A percentile compares a stretch with the other conserved stretches of the same genome.
Evolutionary conservation across 495 filamentous ascomycete genomes (phyloP).

Genomic region (Chlorociboria aeruginascens): DNA sequence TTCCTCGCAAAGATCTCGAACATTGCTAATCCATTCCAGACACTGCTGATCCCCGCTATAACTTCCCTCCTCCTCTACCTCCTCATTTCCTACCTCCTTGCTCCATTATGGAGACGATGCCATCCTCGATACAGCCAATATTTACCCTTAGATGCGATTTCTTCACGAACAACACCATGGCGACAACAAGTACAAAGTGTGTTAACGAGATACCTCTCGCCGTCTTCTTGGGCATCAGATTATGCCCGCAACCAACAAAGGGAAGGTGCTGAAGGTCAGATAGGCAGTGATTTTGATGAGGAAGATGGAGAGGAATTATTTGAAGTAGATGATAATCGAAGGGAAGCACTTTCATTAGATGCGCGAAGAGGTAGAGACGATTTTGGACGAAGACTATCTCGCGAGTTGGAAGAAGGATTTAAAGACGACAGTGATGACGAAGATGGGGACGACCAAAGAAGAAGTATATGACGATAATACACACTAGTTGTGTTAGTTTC

Average conservation of each 20-base stretch:
- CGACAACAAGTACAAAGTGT: constrained; percentile 46
- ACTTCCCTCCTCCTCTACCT: constrained; percentile 70
- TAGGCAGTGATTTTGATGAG: constrained; percentile 52
- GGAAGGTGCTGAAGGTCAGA: constrained; percentile 24
- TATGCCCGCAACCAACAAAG: constrained; percentile 20
- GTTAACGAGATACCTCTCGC: constrained; percentile 27
- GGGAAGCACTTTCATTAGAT: constrained; percentile 29
- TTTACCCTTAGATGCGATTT: constrained; percentile 53
- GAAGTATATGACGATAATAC: constrained; percentile 3
- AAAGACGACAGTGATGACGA: constrained; percentile 71
- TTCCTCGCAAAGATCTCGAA: not conserved
- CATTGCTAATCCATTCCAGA: constrained; percentile 35
- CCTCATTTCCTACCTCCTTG: constrained; percentile 51
- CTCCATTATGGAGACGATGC: constrained; percentile 68
- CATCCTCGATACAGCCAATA: constrained; percentile 63
- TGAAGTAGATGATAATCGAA: constrained; percentile 42
- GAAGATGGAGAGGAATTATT: constrained; percentile 55
- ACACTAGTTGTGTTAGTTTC: not conserved
- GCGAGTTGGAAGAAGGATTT: constrained; percentile 77
- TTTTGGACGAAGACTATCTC: constrained; percentile 50
- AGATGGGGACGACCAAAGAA: constrained; percentile 21
- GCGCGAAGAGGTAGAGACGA: constrained; percentile 20
- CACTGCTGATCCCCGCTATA: constrained; percentile 62
- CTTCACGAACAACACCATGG: constrained; percentile 46
- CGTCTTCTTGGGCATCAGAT: constrained; percentile 40